These are phyloP conservation scores for Ajuga chamaepitys DNA, from an alignment of 257 asterid species.

Conservation along the genomic window DNA sequence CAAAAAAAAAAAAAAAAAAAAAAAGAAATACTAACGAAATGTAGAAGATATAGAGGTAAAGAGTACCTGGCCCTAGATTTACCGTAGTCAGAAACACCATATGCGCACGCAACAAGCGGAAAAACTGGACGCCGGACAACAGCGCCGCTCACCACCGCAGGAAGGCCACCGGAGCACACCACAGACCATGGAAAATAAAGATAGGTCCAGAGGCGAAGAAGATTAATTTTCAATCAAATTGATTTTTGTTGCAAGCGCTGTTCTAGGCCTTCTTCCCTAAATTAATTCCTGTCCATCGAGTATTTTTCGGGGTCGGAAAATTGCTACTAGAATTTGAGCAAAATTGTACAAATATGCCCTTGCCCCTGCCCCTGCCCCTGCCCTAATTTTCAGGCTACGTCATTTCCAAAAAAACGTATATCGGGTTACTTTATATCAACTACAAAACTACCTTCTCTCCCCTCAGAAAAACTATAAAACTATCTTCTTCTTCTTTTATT, in stretches of 20 bases:
- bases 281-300: not conserved
- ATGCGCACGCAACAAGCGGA: not conserved
- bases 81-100: not conserved
- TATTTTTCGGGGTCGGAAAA: not conserved
- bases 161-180: slow-evolving; percentile 4
- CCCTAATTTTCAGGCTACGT: too few species aligned
- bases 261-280: slow-evolving; percentile 7
- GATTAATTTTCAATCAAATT: not conserved
- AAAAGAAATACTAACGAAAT: not conserved
- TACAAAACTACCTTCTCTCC: too few species aligned
- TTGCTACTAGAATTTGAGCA: too few species aligned
- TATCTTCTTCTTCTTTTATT: too few species aligned
- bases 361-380: too few species aligned
- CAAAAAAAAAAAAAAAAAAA: not conserved
- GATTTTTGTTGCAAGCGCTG: not conserved
- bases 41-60: not conserved
- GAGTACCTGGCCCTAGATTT: slow-evolving; percentile 11
- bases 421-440: too few species aligned
- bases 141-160: not conserved
- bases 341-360: too few species aligned
- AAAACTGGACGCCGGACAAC: not conserved
- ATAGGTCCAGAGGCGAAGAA: slow-evolving; percentile 5
- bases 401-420: too few species aligned
- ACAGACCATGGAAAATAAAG: not conserved
- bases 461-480: too few species aligned